Evolutionary conservation across 1,284 basidiomycete species (phyloP).

Genomic region (Cystobasidium slooffiae): DNA sequence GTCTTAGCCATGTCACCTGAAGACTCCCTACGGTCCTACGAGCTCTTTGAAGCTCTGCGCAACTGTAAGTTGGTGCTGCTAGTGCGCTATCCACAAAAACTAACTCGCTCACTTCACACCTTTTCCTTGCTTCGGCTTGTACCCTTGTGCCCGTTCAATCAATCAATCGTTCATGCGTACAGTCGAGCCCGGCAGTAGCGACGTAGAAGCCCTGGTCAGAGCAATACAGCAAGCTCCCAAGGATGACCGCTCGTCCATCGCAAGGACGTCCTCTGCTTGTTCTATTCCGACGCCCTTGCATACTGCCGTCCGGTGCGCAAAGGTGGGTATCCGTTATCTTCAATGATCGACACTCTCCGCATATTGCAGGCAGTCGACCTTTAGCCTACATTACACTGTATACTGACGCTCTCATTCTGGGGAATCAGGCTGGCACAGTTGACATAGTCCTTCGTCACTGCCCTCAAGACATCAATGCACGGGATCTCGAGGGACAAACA

Average conservation of each 20-base stretch:
- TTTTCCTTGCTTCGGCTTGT: neutral
- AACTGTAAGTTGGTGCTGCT: conserved; percentile 43
- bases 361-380: neutral
- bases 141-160: neutral
- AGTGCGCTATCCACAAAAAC: neutral
- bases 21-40: conserved; percentile 47
- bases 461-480: conserved; percentile 47
- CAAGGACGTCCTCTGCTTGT: neutral
- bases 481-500: conserved; percentile 66
- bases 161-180: neutral
- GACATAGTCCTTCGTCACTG: conserved; percentile 50
- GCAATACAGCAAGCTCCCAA: conserved; percentile 17
- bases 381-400: neutral
- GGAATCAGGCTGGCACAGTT: conserved; percentile 52
- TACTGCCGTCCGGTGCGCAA: conserved; percentile 52
- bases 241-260: neutral
- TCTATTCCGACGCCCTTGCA: conserved; percentile 48
- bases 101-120: neutral
- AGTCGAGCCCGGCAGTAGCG: conserved; percentile 32
- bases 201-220: conserved; percentile 6
- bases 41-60: conserved; percentile 50
- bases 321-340: conserved; percentile 36
- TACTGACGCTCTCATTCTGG: neutral
- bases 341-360: neutral
- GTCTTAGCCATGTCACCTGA: conserved; percentile 45